A percentile compares a stretch with the other conserved stretches of the same genome.
phyloP scores from a whole-genome alignment of 2,329 filamentous ascomycete species.

The Fusarium burgessii region DNA sequence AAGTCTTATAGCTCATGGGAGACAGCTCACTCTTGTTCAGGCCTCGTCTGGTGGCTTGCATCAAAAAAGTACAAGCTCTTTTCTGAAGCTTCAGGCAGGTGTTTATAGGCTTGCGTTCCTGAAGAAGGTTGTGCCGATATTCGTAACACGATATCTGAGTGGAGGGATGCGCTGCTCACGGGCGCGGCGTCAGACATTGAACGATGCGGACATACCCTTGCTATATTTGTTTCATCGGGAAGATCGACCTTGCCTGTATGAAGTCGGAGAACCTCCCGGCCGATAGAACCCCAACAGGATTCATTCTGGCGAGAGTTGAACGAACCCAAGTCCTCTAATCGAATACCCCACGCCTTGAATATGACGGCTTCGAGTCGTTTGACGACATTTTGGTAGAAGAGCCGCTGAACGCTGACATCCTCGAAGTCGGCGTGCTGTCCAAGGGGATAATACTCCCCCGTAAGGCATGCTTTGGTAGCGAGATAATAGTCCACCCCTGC shows the following conservation, averaged over 20 bases:
- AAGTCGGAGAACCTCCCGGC: neutral
- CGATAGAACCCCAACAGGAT: neutral
- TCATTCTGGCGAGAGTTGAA: neutral
- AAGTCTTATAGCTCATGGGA: fast-evolving
- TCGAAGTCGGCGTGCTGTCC: neutral
- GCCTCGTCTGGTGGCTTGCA: neutral
- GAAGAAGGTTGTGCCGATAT: neutral
- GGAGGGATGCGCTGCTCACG: fast-evolving
- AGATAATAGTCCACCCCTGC: neutral
- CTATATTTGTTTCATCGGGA: neutral
- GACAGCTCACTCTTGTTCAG: neutral
- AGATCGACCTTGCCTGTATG: neutral
- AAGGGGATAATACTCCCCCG: neutral
- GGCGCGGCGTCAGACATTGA: neutral
- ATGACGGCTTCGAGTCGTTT: neutral
- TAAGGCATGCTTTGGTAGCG: neutral
- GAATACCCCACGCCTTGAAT: neutral
- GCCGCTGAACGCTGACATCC: neutral
- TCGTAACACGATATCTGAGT: neutral
- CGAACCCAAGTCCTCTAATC: neutral
- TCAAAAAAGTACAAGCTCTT: neutral
- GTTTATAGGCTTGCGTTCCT: neutral
- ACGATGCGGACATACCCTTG: neutral
- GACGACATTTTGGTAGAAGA: neutral
- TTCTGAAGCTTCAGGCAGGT: neutral